Evolutionary conservation across 176 grass and related monocot species (phyloP).

Genomic region (Dactylis glomerata): DNA sequence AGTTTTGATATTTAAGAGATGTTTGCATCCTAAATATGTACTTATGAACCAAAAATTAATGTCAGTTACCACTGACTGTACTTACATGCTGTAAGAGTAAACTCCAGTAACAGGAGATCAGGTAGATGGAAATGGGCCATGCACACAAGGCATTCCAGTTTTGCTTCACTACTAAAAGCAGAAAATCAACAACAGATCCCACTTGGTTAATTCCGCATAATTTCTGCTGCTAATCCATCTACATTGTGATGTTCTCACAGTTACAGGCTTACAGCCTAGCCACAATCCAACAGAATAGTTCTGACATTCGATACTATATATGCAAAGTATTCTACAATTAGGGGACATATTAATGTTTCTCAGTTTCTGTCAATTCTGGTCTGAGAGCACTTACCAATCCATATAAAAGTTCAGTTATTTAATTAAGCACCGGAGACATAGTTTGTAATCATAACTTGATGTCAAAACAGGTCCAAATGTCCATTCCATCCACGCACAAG

Average conservation of each 20-base stretch:
- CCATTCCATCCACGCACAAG: not conserved
- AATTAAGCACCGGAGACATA: not conserved
- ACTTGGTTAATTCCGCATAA: not conserved
- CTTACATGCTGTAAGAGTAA: not conserved
- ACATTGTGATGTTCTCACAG: not conserved
- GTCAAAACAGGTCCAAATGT: not conserved
- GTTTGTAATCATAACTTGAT: not conserved
- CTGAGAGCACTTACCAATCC: not conserved
- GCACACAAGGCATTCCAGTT: not conserved
- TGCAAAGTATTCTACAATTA: not conserved
- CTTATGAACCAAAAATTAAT: not conserved
- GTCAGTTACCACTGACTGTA: not conserved
- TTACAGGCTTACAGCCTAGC: not conserved
- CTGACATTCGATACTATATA: not conserved
- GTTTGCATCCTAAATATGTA: not conserved
- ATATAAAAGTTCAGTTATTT: not conserved
- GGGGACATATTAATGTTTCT: not conserved
- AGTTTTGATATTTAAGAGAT: not conserved
- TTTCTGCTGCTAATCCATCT: not conserved
- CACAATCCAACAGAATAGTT: not conserved
- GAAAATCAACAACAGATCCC: not conserved
- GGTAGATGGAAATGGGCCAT: not conserved
- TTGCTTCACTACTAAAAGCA: not conserved
- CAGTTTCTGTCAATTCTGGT: not conserved
- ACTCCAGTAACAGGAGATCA: not conserved